phyloP scores from a whole-genome alignment of 495 filamentous ascomycete genomes.

The Neurospora sp. region DNA sequence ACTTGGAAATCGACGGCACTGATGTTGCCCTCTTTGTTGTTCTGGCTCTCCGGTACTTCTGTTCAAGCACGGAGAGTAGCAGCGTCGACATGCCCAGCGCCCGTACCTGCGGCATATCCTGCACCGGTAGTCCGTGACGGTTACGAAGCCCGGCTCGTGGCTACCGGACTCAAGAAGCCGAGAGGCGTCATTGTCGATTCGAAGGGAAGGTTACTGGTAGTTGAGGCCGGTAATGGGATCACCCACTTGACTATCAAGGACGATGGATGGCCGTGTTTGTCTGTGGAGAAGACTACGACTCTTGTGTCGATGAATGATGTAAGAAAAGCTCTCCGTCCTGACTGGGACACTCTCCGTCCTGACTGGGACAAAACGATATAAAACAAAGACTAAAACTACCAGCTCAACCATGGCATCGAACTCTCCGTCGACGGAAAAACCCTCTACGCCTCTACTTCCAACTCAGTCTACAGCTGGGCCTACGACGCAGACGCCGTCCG shows the following conservation, averaged over 20 bases:
- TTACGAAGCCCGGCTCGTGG: conserved; percentile 47
- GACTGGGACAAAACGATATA: not conserved
- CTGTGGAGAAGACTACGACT: conserved; percentile 16
- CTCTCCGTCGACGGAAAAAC: conserved; percentile 50
- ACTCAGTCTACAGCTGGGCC: conserved; percentile 47
- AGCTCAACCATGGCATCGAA: conserved; percentile 53
- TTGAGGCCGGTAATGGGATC: conserved; percentile 46
- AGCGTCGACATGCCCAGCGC: conserved; percentile 15
- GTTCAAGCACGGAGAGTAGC: not conserved
- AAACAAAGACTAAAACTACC: not conserved
- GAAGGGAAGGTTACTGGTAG: conserved; percentile 49
- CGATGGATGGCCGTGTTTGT: conserved; percentile 34
- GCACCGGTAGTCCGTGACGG: conserved; percentile 44
- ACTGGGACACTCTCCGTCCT: not conserved
- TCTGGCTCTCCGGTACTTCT: not conserved
- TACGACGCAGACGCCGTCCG: conserved; percentile 42
- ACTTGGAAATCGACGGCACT: not conserved
- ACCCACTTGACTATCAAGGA: conserved; percentile 39
- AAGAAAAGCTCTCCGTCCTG: conserved; percentile 17
- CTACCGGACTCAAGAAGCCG: conserved; percentile 40
- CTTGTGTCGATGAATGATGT: conserved; percentile 24
- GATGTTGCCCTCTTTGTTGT: not conserved
- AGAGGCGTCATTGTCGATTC: conserved; percentile 52
- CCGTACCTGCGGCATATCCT: conserved; percentile 13
- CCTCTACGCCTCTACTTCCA: conserved; percentile 51